Percentiles rank a stretch among this genome's conserved stretches.
Conservation (phyloP, 306 rosid species). For the Cucumis sativus region Cucumber_9930_V3 NC_026655.2:8648501-8649000, state of each 20-base stretch:
- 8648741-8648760: conserved; percentile 81
- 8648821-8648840: conserved; percentile 72
- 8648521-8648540: conserved; percentile 80
- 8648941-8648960: conserved; percentile 69
- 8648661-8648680: conserved; percentile 91
- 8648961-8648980: conserved; percentile 47
- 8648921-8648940: conserved; percentile 47
- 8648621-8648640: conserved; percentile 57
- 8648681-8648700: conserved; percentile 69
- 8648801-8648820: conserved; percentile 45
- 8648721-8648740: conserved; percentile 74
- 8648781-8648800: conserved; percentile 36
- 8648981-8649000: conserved; percentile 57
- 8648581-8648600: conserved; percentile 84
- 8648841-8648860: conserved; percentile 60
- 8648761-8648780: conserved; percentile 73
- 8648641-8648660: conserved; percentile 89
- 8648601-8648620: conserved; percentile 46
- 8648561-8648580: conserved; percentile 68
- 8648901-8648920: conserved; percentile 37
- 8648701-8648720: conserved; percentile 65
- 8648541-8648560: conserved; percentile 67
- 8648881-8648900: conserved; percentile 89
- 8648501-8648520: conserved; percentile 40
- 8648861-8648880: conserved; percentile 71